Conservation (phyloP, 495 filamentous ascomycete species). For the Neurospora sp. region DNA sequence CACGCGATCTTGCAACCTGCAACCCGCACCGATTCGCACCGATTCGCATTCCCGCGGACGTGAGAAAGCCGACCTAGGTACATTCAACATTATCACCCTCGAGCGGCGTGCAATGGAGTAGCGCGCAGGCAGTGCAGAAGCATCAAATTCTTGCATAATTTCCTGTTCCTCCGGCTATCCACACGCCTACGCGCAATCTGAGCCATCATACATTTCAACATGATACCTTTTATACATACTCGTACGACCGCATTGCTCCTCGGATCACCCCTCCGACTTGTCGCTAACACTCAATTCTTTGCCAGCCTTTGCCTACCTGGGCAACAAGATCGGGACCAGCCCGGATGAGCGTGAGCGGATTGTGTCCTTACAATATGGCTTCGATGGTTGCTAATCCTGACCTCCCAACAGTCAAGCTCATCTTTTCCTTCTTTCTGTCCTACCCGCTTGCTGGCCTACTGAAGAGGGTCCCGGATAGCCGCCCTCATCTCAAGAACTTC, state of each 20-base stretch:
- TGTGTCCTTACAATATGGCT: not conserved
- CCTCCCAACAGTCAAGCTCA: constrained; percentile 67
- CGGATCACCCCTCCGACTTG: not conserved
- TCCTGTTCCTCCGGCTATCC: not conserved
- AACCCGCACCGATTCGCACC: not conserved
- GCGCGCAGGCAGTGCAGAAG: not conserved
- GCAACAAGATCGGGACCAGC: constrained; percentile 59
- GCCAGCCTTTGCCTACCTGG: constrained; percentile 64
- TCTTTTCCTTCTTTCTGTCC: constrained; percentile 82
- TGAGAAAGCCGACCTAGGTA: not conserved
- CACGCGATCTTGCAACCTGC: not conserved
- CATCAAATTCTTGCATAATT: not conserved
- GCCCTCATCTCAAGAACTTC: constrained; percentile 79
- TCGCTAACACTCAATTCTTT: constrained; percentile 21
- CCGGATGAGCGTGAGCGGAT: constrained; percentile 65
- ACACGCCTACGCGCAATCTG: not conserved
- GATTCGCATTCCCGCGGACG: not conserved
- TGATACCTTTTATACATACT: constrained; percentile 81
- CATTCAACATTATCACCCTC: not conserved
- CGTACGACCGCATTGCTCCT: constrained; percentile 40
- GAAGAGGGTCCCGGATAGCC: constrained; percentile 80
- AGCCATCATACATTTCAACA: constrained; percentile 23
- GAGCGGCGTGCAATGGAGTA: not conserved
- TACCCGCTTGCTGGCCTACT: constrained; percentile 85
- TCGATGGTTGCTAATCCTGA: constrained; percentile 3